Evolutionary conservation across 2,329 filamentous ascomycete species (phyloP), one percentile per base, ranked within the genome.

Genomic region (Polytolypa hystricis): DNA sequence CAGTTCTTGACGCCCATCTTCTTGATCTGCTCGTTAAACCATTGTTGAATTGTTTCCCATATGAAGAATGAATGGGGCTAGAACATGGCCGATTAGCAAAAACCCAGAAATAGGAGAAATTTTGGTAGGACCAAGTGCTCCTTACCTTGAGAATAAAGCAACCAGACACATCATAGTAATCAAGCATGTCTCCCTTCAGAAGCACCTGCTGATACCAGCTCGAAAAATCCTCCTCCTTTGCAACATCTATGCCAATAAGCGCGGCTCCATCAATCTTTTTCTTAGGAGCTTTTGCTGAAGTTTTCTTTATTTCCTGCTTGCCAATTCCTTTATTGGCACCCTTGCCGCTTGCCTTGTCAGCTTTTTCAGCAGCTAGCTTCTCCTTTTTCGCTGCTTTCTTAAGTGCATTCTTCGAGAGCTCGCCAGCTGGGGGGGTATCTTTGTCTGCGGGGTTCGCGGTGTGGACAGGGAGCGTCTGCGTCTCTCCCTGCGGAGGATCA

Each of bases 191-290:
- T 51, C 85, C 84, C 74, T 98, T 98, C 55, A 87, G 79, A 39
- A 98, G 81, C 42, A 96, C 84, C 65, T 98, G 89, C 65, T 94
- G 85, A 65, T 98, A 98, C 91, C 91, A 98, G 62, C 79, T 78
- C 34, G 84, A 73, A 58, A 98, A 91, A 65, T 96, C 85, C 32
- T 83, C 80, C 33, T 80, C 70, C 65, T 95, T 96, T 45, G 74
- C 72, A 42, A 82, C 77, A 45, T 87, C 91, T 53, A 95, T 94
- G 46, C 87, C 87, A 51, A 91, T 93, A 47, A 93, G 57, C 36
- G 72, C 73, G 35, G 72, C 70, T 32, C 73, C 74, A 29, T 77
- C 73, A 31, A 67, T 69, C 62, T 72, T 73, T 56, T 74, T 71
- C 50, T 61, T 64, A 5, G 55, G 42, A n/a, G 56, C 41, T 44